A percentile compares a stretch with the other conserved stretches of the same genome.
Conservation (phyloP, 2,329 filamentous ascomycete species). For the Exserohilum turcica region DNA sequence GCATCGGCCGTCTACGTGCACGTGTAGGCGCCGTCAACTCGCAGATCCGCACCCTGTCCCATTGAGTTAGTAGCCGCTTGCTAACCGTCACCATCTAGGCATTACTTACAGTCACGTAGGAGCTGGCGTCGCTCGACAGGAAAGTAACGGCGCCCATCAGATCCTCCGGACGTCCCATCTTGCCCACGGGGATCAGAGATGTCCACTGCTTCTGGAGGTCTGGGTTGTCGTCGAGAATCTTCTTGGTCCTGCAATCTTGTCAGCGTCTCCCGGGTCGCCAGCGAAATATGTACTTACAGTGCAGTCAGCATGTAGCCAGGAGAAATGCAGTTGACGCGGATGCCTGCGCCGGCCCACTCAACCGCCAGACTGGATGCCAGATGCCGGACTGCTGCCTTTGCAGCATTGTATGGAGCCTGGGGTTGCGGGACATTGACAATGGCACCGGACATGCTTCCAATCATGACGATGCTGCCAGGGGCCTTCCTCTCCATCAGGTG, state of each 20-base stretch:
- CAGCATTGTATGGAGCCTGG: constrained; percentile 89
- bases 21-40: constrained; percentile 90
- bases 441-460: constrained; percentile 90
- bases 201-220: constrained; percentile 90
- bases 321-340: constrained; percentile 93
- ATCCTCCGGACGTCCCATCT: constrained; percentile 91
- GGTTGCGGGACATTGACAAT: constrained; percentile 97
- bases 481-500: constrained; percentile 84
- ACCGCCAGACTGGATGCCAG: constrained; percentile 86
- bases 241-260: constrained; percentile 71
- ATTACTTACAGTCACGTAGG: constrained; percentile 45
- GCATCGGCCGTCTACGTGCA: constrained; percentile 58
- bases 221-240: constrained; percentile 92
- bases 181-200: constrained; percentile 86
- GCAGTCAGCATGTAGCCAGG: constrained; percentile 97
- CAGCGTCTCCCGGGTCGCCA: constrained; percentile 8
- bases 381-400: constrained; percentile 91
- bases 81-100: background rate
- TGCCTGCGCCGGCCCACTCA: constrained; percentile 87
- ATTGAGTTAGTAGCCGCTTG: constrained; percentile 32
- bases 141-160: constrained; percentile 93
- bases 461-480: constrained; percentile 87
- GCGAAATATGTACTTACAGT: constrained; percentile 63
- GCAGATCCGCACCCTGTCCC: constrained; percentile 68
- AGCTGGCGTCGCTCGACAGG: constrained; percentile 74